Evolutionary conservation across 192 early-diverging fungal genomes (phyloP), one percentile per base, ranked within the genome.

Genomic region (Backusella westeae): DNA sequence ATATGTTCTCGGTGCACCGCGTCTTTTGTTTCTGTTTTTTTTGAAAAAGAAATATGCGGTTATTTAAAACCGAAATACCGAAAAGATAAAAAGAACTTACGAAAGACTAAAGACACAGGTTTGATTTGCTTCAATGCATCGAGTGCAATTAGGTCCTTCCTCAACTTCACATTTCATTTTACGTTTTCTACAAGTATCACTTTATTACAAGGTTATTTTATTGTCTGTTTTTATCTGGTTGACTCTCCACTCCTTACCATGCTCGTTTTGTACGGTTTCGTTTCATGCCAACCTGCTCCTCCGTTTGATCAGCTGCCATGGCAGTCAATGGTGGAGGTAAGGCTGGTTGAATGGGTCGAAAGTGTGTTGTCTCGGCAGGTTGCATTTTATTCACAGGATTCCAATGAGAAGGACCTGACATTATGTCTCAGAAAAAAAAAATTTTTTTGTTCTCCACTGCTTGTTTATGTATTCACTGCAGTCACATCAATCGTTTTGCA

Each of bases 1-100:
- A n/a, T 80, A 80, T 29, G 69, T 71, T 73, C 75, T 80, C 59
- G 79, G 79, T 52, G 75, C 71, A 59, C 79, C 75, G 0, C 79
- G 70, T 53, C 71, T 75, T 42, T 80, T 80, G 14, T 35, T 42
- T 49, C 34, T 46, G 8, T 65, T 39, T 75, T 35, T 42, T 49
- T 44, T 46, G 9, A 44, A 69, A 23, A 39, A 39, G 35, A 69
- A 39, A 4, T 38, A 19, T 14, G 36, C 19, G 17, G 67, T 69
- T 38, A 69, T 38, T 38, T 26, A 69, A n/a, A 21, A 69, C 41
- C 26, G 1, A n/a, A 39, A 36, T 38, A 69, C 6, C 32, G 38
- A 68, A 68, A 68, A 68, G 0, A 32, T 32, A 68, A 4, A 41
- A 69, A 29, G 26, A 26, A 26, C 56, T 59, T 26, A 26, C 56